Evolutionary conservation across 441 rosid genomes (phyloP).

Genomic region (Pelargonium myrrhifolium): DNA sequence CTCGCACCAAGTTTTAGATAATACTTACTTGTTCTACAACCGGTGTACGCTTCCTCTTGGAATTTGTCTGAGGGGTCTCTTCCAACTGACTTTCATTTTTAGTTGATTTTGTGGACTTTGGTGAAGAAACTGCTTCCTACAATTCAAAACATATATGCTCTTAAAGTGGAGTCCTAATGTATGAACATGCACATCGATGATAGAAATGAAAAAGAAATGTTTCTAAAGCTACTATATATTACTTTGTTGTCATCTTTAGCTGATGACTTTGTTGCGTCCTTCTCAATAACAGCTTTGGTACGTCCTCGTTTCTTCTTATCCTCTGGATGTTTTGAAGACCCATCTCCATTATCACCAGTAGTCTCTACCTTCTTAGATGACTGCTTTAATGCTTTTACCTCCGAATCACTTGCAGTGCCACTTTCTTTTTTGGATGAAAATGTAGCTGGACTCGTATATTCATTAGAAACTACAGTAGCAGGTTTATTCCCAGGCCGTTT

Average conservation of each 20-base stretch:
- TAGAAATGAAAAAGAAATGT: slow-evolving; percentile 13
- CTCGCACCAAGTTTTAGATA: slow-evolving; percentile 1
- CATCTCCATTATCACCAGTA: slow-evolving; percentile 39
- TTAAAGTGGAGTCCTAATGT: slow-evolving; percentile 4
- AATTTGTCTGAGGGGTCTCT: slow-evolving; percentile 51
- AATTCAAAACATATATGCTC: slow-evolving; percentile 12
- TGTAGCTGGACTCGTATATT: slow-evolving; percentile 33
- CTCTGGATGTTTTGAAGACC: slow-evolving; percentile 33
- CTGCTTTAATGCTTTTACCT: slow-evolving; percentile 44
- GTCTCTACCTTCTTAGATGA: slow-evolving; percentile 45
- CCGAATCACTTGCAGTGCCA: slow-evolving; percentile 37
- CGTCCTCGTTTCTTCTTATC: slow-evolving; percentile 51
- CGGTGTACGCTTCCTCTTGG: slow-evolving; percentile 53
- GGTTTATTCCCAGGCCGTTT: slow-evolving; percentile 41
- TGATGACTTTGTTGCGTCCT: slow-evolving; percentile 32
- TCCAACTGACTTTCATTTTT: slow-evolving; percentile 42
- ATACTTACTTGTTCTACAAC: slow-evolving; percentile 48
- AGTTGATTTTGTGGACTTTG: slow-evolving; percentile 42
- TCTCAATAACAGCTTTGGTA: slow-evolving; percentile 43
- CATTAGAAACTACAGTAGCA: slow-evolving; percentile 31
- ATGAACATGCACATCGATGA: slow-evolving; percentile 7
- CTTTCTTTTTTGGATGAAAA: slow-evolving; percentile 45
- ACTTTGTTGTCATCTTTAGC: slow-evolving; percentile 57
- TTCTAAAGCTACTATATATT: slow-evolving; percentile 14
- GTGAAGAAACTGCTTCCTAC: slow-evolving; percentile 53